Evolutionary conservation across 176 grass and related monocot species (phyloP).

Genomic region (Chloris gayana): DNA sequence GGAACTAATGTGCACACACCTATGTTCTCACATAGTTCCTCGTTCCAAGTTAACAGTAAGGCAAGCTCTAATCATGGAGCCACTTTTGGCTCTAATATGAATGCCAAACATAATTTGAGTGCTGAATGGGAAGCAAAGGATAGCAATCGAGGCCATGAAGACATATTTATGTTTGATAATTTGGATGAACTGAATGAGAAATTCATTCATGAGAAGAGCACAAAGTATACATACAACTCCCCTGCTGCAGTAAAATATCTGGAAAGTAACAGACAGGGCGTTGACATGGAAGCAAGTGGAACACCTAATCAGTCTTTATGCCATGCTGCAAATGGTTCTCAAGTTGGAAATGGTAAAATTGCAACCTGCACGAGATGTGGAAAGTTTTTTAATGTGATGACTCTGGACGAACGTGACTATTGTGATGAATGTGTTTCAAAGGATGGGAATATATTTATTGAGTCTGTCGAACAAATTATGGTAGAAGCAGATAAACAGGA

Average conservation of each 20-base stretch:
- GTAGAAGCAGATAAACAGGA: constrained; percentile 39
- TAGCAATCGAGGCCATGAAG: constrained; percentile 50
- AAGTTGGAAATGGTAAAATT: constrained; percentile 18
- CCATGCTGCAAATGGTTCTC: constrained; percentile 29
- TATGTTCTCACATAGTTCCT: constrained; percentile 74
- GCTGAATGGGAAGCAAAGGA: constrained; percentile 57
- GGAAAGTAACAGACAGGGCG: constrained; percentile 35
- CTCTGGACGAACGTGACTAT: constrained; percentile 35
- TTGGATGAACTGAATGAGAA: constrained; percentile 71
- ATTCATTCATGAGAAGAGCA: constrained; percentile 27
- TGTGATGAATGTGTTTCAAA: constrained; percentile 59
- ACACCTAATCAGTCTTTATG: constrained; percentile 32
- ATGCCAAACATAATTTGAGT: constrained; percentile 49
- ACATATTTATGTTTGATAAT: constrained; percentile 88
- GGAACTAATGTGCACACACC: constrained; percentile 52
- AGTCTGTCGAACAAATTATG: constrained; percentile 24
- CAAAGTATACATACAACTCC: constrained; percentile 30
- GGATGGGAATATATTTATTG: constrained; percentile 15
- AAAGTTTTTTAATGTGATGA: constrained; percentile 40
- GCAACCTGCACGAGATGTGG: constrained; percentile 63
- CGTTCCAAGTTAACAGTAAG: constrained; percentile 66
- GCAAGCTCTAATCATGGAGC: constrained; percentile 63
- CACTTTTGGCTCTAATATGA: constrained; percentile 53
- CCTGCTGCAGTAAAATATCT: constrained; percentile 26
- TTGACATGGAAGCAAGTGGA: constrained; percentile 26